Base-by-base conservation (phyloP, 2,329 filamentous ascomycete species). In the Periconia digitata region DNA sequence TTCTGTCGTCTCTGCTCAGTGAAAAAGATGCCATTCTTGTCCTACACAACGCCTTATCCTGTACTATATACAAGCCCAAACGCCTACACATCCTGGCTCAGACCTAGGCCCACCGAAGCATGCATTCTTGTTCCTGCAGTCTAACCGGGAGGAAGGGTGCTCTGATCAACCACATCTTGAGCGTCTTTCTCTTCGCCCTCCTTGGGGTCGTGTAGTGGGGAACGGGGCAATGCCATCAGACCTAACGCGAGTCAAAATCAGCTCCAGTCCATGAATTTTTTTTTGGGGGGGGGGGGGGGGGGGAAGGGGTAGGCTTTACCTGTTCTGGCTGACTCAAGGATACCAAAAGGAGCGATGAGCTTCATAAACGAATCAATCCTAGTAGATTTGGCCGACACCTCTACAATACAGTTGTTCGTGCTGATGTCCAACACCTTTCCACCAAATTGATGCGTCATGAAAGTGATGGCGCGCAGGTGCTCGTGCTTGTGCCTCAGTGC, bases 361-460 rank as follows among this genome's bases (percentile, higher is more conserved):
- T 97, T 99, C 76, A 99, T 87, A 79, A 96, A 99, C 2, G 91
- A 95, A 75, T 99, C 91, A 68, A 99, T 96, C 74, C 94, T 87
- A 53, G 80, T 84, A 29, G 90, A 92, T 76, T 99, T 99, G 51
- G 94, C 94, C 45, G 91, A 96, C 7, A 99, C 74, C 75, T 99
- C 94, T 51, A 99, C 92, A 72, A 97, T 97, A 76, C 94, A 97
- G 77, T 95, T 97, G 75, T 90, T 96, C 44, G 90, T 96, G 79
- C 91, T 96, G 64, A 99, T 97, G 73, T 99, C 94, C 63, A 99
- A 75, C 21, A 99, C 89, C 78, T 99, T 99, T 56, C 94, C 94
- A 48, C 92, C 92, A 65, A 99, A 99, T 68, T 99, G 94, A 76
- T 99, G 94, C 16, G 92, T 87, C 69, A 99, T 85, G 74, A 95